Base-by-base conservation (phyloP, 176 grass and related monocot species). In the Alloteropsis semialata region DNA sequence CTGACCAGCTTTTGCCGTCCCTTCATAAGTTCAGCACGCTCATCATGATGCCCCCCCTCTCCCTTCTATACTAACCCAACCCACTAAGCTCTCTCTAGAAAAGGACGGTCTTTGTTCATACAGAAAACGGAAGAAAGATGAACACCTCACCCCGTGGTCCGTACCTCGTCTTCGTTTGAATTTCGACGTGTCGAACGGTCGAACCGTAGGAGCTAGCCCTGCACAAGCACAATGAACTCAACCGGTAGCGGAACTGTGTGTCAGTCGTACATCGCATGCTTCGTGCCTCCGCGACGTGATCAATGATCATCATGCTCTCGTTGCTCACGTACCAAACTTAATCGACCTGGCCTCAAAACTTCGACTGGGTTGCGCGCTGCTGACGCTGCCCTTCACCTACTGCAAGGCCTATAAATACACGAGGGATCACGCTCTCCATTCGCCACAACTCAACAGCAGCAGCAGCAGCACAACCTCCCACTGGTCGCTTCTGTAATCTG, bases 11-110 rank as follows among this genome's bases (percentile, higher is more conserved):
- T 75, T 84, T 21, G 56, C 70, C 70, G 24, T 15, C 19, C 51
- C 3, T 43, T 30, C 46, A 28, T 41, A 45, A 53, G 27, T 70
- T 45, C 32, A 12, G 33, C 63, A 15, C 10, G 6, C 15, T 50
- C 58, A 56, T 73, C 55, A 72, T 73, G 69, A 75, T 44, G 30
- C 22, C 16, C 17, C 41, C 22, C 16, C 17, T 50, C 64, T 4
- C 16, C 10, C 44, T 19, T 10, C 18, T 72, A 75, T 27, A 84
- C 82, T 75, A 11, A 81, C 69, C 82, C 82, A 16, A 76, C 61
- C 82, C 87, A 89, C 82, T 54, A 49, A 28, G 41, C 48, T 5
- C 72, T 75, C 43, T 33, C 41, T 17, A 49, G 6, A 78, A 71
- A 69, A 69, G 45, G 45, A 44, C 15, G 6, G 27, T 1, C 44